Percentiles rank a stretch among this genome's conserved stretches.
These are phyloP conservation scores for Marvania coccoides DNA, from an alignment of 139 green algal genomes.

Conservation along the genomic window DNA sequence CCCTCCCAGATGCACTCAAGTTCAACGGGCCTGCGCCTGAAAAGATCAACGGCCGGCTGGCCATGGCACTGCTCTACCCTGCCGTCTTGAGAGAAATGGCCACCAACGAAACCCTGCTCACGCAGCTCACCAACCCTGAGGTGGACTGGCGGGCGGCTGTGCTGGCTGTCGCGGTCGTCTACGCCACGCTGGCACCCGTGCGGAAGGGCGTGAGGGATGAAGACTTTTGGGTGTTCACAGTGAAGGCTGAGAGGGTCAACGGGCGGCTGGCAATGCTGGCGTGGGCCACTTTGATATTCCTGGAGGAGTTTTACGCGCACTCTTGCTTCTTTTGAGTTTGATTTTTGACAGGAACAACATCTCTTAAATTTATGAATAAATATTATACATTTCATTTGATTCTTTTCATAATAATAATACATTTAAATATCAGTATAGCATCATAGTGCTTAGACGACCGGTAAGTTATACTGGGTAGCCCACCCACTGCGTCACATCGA, in stretches of 20 bases:
- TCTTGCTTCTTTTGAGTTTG: conserved; percentile 62
- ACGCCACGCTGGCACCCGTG: conserved; percentile 62
- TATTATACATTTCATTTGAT: no score
- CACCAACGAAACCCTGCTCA: conserved; percentile 36
- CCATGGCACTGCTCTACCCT: conserved; percentile 68
- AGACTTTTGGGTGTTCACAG: conserved; percentile 57
- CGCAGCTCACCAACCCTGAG: conserved; percentile 27
- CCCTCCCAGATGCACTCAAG: conserved; percentile 41
- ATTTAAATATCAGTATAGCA: no score
- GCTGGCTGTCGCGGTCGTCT: conserved; percentile 28
- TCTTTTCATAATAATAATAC: no score
- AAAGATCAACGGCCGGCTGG: conserved; percentile 66
- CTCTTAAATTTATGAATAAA: no score
- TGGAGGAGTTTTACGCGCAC: conserved; percentile 41
- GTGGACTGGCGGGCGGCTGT: neutral
- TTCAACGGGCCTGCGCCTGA: conserved; percentile 69
- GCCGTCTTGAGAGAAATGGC: conserved; percentile 41
- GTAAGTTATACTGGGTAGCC: no score
- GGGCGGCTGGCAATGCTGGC: conserved; percentile 68
- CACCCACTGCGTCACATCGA: conserved; percentile 31
- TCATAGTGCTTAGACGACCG: no score
- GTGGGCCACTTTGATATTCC: conserved; percentile 34
- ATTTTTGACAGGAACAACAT: no score
- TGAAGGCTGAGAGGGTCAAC: conserved; percentile 68
- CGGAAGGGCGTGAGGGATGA: conserved; percentile 60